Evolutionary conservation across 768 basidiomycete genomes (phyloP), one percentile per base, ranked within the genome.

Genomic region (Tephrocybe sp.): DNA sequence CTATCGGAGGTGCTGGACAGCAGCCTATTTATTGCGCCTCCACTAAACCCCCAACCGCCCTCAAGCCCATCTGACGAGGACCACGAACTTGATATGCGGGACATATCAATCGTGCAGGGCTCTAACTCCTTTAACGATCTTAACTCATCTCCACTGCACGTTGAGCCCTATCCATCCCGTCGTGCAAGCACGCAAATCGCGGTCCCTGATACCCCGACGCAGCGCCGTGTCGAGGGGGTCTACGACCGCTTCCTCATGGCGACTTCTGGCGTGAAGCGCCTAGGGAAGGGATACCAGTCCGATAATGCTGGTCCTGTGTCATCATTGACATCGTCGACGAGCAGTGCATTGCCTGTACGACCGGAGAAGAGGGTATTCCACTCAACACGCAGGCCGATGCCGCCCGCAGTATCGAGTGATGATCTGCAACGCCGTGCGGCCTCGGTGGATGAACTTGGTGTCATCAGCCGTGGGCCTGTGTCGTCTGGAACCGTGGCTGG

Each of bases 191-290:
- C 62, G 65, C 9, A 67, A 69, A 8, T 57, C 59, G 4, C 55
- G 61, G 16, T 60, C 76, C 73, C 70, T 4, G 81, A 84, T 50
- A 76, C 84, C 0, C 84, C 86, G 0, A 76, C 75, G 48, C 79
- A 71, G 50, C 82, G 77, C 34, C 80, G 77, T 38, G 60, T 87
- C 22, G 89, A 91, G 69, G 80, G 80, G 47, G 85, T 87, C 15
- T 92, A 92, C 53, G 90, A 92, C 56, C 81, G 86, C 34, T 86
- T 91, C 71, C 72, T 92, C 24, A 87, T 90, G 86, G 84, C 88
- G 9, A 88, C 87, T 1, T 80, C 84, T 1, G 86, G 86, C 22
- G 89, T 92, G 32, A 90, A 84, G 60, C 86, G 89, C 24, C 69
- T 87, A 7, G 90, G 90, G 3, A 84, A 81, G 59, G 89, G 90